phyloP scores from a whole-genome alignment of 2,329 filamentous ascomycete genomes.

The Sclerotinia sclerotiorum region DNA sequence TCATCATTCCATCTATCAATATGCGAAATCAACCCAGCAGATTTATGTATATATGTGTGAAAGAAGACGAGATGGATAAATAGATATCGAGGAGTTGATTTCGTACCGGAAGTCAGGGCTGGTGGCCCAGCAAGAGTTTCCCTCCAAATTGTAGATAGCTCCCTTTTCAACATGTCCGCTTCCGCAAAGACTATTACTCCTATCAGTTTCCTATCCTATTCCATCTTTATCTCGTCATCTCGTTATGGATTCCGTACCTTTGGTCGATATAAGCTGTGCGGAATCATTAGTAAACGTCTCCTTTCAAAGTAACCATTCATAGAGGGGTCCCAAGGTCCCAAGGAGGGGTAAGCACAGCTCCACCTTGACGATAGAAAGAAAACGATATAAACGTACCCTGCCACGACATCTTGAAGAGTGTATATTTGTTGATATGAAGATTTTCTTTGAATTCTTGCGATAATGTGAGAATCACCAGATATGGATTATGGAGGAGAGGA shows the following conservation, averaged over 20 bases:
- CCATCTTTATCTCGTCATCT: background rate
- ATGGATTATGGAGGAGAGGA: background rate
- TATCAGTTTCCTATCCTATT: constrained; percentile 31
- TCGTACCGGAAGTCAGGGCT: constrained; percentile 59
- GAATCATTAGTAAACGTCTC: constrained; percentile 29
- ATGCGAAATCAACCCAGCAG: background rate
- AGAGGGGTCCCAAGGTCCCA: constrained; percentile 24
- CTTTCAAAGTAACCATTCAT: constrained; percentile 4
- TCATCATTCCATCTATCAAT: background rate
- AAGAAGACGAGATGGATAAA: background rate
- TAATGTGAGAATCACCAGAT: background rate
- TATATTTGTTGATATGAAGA: constrained; percentile 4
- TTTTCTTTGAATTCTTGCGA: constrained; percentile 2
- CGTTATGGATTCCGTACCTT: constrained; percentile 48
- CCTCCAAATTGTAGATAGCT: constrained; percentile 78
- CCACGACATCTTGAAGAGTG: constrained; percentile 64
- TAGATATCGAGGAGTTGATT: background rate
- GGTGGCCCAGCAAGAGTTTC: constrained; percentile 77
- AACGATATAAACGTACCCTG: constrained; percentile 57
- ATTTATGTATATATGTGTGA: background rate
- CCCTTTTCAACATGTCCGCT: constrained; percentile 79
- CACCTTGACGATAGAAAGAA: background rate
- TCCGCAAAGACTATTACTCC: constrained; percentile 67
- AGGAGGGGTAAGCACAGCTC: constrained; percentile 35
- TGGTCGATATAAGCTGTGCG: constrained; percentile 59